Evolutionary conservation across 768 basidiomycete genomes (phyloP), one percentile per base, ranked within the genome.

Genomic region (Ramaria sp.): DNA sequence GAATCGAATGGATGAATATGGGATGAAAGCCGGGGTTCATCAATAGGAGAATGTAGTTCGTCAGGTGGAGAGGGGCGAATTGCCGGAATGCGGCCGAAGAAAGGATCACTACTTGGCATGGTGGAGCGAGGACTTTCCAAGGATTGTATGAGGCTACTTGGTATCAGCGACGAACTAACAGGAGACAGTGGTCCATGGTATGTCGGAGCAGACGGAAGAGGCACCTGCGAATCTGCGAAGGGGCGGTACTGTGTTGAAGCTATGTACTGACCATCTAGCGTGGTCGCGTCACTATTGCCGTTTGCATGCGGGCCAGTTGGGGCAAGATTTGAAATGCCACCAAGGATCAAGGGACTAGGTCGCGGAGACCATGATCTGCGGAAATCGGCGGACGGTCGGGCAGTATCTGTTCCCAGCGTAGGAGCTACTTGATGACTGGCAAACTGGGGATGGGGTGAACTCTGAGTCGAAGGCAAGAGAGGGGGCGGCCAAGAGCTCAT

Each of bases 141-240:
- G 22, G 82, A 79, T 52, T 75, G 70, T 60, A 82, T 78, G 30
- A 83, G 70, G 63, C 76, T 75, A 48, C 76, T 74, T 34, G 83
- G 79, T 57, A 86, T 79, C 56, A 81, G 69, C 10, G 77, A 75
- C 50, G 77, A 69, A 24, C 78, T 76, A 30, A 68, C 69, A 12
- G 75, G 74, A 45, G 74, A 75, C 52, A 70, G 56, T 42, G 66
- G 62, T n/a, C 43, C 31, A 24, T 68, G 61, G 54, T 68, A 64
- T 27, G 64, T 62, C n/a, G 66, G 65, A 1, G 66, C 61, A 27
- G 60, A 22, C 22, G 30, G 12, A 13, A 38, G 39, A 17, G 33
- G 11, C 12, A 56, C 46, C 13, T 4, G 33, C 15, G 43, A 37
- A 13, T 45, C 43, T 6, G 33, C 42, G 34, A 56, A 56, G 19